Evolutionary conservation across 1,284 basidiomycete species (phyloP), one percentile per base, ranked within the genome.

Genomic region (Caloboletus inedulis): DNA sequence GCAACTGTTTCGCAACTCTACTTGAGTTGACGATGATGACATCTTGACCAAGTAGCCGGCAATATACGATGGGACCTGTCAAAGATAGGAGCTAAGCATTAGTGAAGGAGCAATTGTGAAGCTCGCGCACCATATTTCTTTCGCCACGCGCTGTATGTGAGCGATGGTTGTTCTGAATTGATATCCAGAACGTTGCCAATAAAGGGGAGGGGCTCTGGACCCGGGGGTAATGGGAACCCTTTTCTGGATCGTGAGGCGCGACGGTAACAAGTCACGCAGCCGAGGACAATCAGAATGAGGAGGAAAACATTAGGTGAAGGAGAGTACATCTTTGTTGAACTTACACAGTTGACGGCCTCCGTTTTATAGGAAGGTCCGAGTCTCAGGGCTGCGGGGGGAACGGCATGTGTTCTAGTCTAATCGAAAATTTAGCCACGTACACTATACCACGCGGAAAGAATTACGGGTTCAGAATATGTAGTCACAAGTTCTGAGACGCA

Each of bases 121-220:
- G 18, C 30, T 19, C 21, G 10, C 55, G 33, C 23, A 64, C 64
- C 64, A 35, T 69, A 69, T 53, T 54, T 69, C 41, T 64, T 63
- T 42, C 54, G 52, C 64, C 64, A 65, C 23, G 9, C 8, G 27
- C 64, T 55, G 23, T 70, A 65, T 16, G 61, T 65, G 42, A 65
- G 54, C 77, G 77, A 81, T 18, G 75, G 74, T 36, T 68, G 67
- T 43, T 68, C 54, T 1, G 66, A 60, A 2, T 79, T 72, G 62
- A 80, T 72, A 40, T 79, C 74, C 21, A 75, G 56, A 29, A 76
- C 55, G 63, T 80, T 80, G 13, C 71, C 71, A 31, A 73, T 55
- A 3, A 74, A 29, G 0, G 72, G 71, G 30, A 70, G 51, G 13
- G 69, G 61, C 40, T 48, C 51, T 34, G 71, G 71, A 14, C 72